Evolutionary conservation across 169 alveolate species (phyloP).

Genomic region (Cryptosporidium bovis): DNA sequence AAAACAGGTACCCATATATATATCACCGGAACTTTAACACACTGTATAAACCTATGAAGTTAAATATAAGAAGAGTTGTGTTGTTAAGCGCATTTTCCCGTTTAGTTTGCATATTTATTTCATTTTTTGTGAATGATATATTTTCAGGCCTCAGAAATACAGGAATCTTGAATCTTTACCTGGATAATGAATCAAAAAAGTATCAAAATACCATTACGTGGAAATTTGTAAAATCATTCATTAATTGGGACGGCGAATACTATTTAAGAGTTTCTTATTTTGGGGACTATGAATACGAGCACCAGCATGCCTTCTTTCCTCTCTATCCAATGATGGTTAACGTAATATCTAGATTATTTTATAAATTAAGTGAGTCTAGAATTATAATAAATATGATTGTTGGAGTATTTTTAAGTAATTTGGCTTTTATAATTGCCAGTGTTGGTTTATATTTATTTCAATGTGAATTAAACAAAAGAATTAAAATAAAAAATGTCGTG

Average conservation of each 20-base stretch:
- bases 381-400: neutral
- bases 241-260: constrained; percentile 71
- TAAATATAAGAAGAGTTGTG: constrained; percentile 10
- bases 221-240: constrained; percentile 45
- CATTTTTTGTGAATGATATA: constrained; percentile 24
- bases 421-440: constrained; percentile 39
- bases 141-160: constrained; percentile 19
- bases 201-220: constrained; percentile 15
- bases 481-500: constrained; percentile 8
- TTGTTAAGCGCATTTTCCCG: constrained; percentile 30
- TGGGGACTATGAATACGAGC: constrained; percentile 42
- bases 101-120: constrained; percentile 14
- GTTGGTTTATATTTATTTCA: constrained; percentile 52
- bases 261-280: constrained; percentile 35
- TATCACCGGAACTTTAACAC: too few species aligned
- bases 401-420: constrained; percentile 28
- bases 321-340: constrained; percentile 24
- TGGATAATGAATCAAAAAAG: neutral
- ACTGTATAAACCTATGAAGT: neutral
- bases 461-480: constrained; percentile 8
- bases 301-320: constrained; percentile 67
- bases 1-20: too few species aligned
- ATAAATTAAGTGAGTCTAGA: neutral
- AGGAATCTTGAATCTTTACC: constrained; percentile 18
- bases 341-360: constrained; percentile 3